Percentiles rank a stretch among this genome's conserved stretches.
phyloP scores from a whole-genome alignment of 2,329 filamentous ascomycete genomes.

The Davidsoniella eucalypti region DNA sequence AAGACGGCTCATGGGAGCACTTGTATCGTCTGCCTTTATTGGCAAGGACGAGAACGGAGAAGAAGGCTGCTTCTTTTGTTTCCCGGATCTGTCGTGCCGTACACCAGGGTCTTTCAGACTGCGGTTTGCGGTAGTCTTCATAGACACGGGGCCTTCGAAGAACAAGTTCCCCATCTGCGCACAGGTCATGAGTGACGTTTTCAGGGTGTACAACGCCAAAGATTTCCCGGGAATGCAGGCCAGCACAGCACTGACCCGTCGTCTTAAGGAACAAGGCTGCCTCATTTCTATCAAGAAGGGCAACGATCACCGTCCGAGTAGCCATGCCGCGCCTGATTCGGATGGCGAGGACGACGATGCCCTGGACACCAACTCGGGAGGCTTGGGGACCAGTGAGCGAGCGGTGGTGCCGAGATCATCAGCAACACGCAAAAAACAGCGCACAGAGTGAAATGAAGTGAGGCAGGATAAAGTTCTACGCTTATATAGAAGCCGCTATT shows the following conservation, averaged over 20 bases:
- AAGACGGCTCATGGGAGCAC: slow-evolving; percentile 61
- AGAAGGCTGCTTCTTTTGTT: slow-evolving; percentile 74
- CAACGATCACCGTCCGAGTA: slow-evolving; percentile 42
- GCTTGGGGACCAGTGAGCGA: no score
- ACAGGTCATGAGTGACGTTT: slow-evolving; percentile 47
- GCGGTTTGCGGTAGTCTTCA: slow-evolving; percentile 55
- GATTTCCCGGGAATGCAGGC: slow-evolving; percentile 75
- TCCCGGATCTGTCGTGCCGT: slow-evolving; percentile 65
- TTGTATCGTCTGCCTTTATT: slow-evolving; percentile 61
- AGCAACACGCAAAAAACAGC: no score
- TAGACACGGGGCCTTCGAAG: slow-evolving; percentile 41
- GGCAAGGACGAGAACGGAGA: slow-evolving; percentile 55
- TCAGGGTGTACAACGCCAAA: slow-evolving; percentile 68
- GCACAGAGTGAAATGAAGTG: no score
- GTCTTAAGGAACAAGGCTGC: slow-evolving; percentile 62
- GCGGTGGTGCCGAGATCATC: neutral
- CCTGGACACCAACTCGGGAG: no score
- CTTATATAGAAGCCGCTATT: no score
- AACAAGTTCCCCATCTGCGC: slow-evolving; percentile 33
- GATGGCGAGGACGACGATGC: neutral
- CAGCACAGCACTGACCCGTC: slow-evolving; percentile 56
- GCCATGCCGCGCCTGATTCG: slow-evolving; percentile 27
- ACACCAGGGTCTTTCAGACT: slow-evolving; percentile 62
- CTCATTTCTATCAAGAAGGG: slow-evolving; percentile 79
- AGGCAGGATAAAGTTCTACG: no score